A percentile compares a stretch with the other conserved stretches of the same genome.
phyloP scores from a whole-genome alignment of 73 alveolate genomes.

The Paramecium bursaria region DNA sequence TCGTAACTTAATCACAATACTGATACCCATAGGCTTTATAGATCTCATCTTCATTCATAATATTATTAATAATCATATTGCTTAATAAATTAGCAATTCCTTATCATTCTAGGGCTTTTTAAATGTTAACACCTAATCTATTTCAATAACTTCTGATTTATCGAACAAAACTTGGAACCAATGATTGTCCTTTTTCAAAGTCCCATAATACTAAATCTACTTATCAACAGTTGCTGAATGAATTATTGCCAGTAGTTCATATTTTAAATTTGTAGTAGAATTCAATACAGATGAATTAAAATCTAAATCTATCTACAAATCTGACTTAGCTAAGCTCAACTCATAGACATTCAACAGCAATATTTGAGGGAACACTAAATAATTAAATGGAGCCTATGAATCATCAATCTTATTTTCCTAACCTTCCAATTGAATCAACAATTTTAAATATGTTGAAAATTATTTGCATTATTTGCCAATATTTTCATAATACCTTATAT shows the following conservation, averaged over 20 bases:
- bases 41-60: too few relatives aligned
- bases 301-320: not conserved
- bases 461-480: not conserved
- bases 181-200: slow-evolving; percentile 7
- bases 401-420: slow-evolving; percentile 24
- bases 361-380: slow-evolving; percentile 4
- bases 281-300: not conserved
- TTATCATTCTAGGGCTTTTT: slow-evolving; percentile 28
- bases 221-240: slow-evolving; percentile 3
- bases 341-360: slow-evolving; percentile 46
- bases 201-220: not conserved
- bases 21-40: too few relatives aligned
- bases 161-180: slow-evolving; percentile 14
- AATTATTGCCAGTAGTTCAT: slow-evolving; percentile 7
- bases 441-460: slow-evolving; percentile 4
- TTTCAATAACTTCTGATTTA: not conserved
- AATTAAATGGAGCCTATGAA: slow-evolving; percentile 3
- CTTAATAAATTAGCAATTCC: slow-evolving; percentile 31
- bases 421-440: slow-evolving; percentile 33
- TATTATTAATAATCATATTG: too few relatives aligned
- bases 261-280: not conserved
- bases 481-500: slow-evolving; percentile 20
- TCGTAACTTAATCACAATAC: too few relatives aligned
- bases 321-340: slow-evolving; percentile 16
- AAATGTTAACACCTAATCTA: not conserved